Conservation (phyloP, 1,284 basidiomycete species). For the Trichosporon faecale region DNA sequence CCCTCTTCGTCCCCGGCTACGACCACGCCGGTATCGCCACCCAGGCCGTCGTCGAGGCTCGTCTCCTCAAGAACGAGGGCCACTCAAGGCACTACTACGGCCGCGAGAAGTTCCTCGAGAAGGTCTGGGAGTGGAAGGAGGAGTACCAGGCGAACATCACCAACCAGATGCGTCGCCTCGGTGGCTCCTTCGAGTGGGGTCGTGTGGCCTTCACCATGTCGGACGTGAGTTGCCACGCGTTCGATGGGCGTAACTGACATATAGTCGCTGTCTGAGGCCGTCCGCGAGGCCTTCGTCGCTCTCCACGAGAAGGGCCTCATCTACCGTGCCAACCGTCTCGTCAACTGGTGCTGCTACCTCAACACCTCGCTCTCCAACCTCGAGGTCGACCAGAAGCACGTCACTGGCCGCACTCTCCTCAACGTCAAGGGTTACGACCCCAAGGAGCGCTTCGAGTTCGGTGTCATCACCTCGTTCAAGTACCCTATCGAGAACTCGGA, state of each 20-base stretch:
- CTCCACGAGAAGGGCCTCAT: conserved; percentile 90
- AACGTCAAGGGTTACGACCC: conserved; percentile 89
- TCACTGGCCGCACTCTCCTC: conserved; percentile 82
- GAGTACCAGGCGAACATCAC: conserved; percentile 94
- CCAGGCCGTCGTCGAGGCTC: conserved; percentile 95
- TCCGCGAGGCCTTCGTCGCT: conserved; percentile 85
- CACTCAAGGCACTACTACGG: conserved; percentile 90
- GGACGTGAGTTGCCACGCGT: conserved; percentile 58
- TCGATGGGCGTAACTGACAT: not conserved
- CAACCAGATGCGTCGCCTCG: conserved; percentile 81
- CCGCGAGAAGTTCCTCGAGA: conserved; percentile 84
- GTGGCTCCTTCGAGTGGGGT: conserved; percentile 92
- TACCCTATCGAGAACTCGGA: conserved; percentile 80
- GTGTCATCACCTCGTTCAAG: conserved; percentile 91
- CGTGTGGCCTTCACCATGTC: conserved; percentile 96
- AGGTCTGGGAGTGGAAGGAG: conserved; percentile 95
- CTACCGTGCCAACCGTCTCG: conserved; percentile 94
- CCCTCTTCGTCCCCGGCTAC: conserved; percentile 88
- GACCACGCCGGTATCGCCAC: conserved; percentile 99
- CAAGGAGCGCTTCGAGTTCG: conserved; percentile 96
- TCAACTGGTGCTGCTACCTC: conserved; percentile 96
- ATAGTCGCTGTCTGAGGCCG: conserved; percentile 76
- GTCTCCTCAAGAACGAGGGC: conserved; percentile 78
- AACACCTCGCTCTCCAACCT: conserved; percentile 97
- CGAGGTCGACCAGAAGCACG: conserved; percentile 92